Conservation (phyloP, 1,284 basidiomycete genomes). For the Termitomyces sp. region DNA sequence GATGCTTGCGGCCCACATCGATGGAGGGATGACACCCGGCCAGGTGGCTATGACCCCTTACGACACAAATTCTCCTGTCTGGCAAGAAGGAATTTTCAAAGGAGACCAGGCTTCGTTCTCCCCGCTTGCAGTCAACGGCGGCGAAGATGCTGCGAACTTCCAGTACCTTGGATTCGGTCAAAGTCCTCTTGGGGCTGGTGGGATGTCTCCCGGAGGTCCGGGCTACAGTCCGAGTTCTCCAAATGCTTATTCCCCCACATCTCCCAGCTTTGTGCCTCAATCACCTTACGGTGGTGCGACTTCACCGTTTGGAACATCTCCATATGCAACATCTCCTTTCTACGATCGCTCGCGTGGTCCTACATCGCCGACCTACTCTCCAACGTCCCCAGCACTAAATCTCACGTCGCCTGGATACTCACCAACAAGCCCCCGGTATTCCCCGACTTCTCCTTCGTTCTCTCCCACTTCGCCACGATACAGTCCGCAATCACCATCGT, state of each 20-base stretch:
- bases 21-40: slow-evolving; percentile 90
- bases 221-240: slow-evolving; percentile 83
- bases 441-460: slow-evolving; percentile 82
- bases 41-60: slow-evolving; percentile 93
- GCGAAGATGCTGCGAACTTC: slow-evolving; percentile 75
- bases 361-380: slow-evolving; percentile 84
- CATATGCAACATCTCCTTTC: slow-evolving; percentile 77
- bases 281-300: slow-evolving; percentile 79
- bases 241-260: slow-evolving; percentile 82
- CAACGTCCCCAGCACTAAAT: slow-evolving; percentile 76
- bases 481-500: slow-evolving; percentile 78
- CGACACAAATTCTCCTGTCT: slow-evolving; percentile 83
- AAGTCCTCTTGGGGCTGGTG: slow-evolving; percentile 75
- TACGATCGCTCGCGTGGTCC: slow-evolving; percentile 64
- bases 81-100: slow-evolving; percentile 68
- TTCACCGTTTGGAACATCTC: slow-evolving; percentile 77
- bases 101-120: slow-evolving; percentile 91
- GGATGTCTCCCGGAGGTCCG: slow-evolving; percentile 74
- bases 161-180: slow-evolving; percentile 73
- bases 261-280: slow-evolving; percentile 76
- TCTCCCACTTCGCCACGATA: slow-evolving; percentile 82
- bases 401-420: slow-evolving; percentile 83
- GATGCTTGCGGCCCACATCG: slow-evolving; percentile 74
- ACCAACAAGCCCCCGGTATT: slow-evolving; percentile 84
- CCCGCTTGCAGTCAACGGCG: slow-evolving; percentile 85